Evolutionary conservation across 331 rosid genomes (phyloP).

Genomic region (Rhamnella rubrinervis): DNA sequence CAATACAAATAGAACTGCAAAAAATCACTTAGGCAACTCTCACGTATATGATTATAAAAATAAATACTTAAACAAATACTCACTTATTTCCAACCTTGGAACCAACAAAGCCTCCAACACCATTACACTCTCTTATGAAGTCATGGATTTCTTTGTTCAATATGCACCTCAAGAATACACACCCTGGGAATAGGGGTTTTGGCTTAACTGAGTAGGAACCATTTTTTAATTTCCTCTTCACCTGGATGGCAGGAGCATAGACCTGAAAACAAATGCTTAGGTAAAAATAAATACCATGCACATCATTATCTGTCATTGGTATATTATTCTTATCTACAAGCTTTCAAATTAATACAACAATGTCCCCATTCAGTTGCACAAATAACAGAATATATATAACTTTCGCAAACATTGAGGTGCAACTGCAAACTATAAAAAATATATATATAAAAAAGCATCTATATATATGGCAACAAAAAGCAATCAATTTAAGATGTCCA

Average conservation of each 20-base stretch:
- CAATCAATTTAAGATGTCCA: too few species aligned
- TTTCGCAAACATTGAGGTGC: too few species aligned
- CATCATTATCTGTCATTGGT: not conserved
- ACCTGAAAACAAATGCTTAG: slow-evolving; percentile 52
- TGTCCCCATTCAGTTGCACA: too few species aligned
- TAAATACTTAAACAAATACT: slow-evolving; percentile 27
- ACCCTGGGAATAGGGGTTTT: slow-evolving; percentile 73
- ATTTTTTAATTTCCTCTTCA: slow-evolving; percentile 63
- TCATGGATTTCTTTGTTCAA: slow-evolving; percentile 85
- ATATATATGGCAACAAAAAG: too few species aligned
- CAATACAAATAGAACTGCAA: not conserved
- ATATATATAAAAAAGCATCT: too few species aligned
- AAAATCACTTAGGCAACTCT: not conserved
- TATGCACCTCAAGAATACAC: slow-evolving; percentile 65
- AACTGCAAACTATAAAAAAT: too few species aligned
- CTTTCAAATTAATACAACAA: too few species aligned
- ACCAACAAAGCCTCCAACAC: slow-evolving; percentile 88
- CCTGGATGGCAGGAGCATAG: slow-evolving; percentile 65
- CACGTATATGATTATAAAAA: not conserved
- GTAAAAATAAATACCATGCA: slow-evolving; percentile 6
- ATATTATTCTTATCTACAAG: not conserved
- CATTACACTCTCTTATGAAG: slow-evolving; percentile 62
- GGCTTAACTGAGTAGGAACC: slow-evolving; percentile 59
- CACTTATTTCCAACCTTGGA: slow-evolving; percentile 84
- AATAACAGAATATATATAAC: too few species aligned